These are phyloP conservation scores for Colletotrichum sp. DNA, from an alignment of 2,329 filamentous ascomycete species.

Conservation along the genomic window DNA sequence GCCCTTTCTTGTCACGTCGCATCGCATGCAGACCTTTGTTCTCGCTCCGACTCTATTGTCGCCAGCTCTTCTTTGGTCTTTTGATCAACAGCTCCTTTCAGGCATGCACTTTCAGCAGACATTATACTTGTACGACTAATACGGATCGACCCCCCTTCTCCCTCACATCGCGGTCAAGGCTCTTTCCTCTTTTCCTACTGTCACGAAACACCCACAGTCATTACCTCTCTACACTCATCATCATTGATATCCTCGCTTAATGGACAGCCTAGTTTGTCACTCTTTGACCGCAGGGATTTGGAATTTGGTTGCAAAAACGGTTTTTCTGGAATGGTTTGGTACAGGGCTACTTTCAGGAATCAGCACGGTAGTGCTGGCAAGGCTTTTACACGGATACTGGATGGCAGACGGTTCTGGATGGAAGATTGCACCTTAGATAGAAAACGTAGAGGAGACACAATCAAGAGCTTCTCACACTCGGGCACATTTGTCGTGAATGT, in stretches of 20 bases:
- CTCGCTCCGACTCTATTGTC: neutral
- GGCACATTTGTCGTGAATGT: neutral
- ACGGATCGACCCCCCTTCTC: neutral
- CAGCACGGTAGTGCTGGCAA: neutral
- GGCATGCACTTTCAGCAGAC: neutral
- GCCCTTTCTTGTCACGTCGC: neutral
- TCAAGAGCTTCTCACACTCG: neutral
- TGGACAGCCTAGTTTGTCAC: conserved; percentile 4
- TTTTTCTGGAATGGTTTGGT: neutral
- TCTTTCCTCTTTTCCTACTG: neutral
- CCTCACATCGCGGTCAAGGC: neutral
- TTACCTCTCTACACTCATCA: neutral
- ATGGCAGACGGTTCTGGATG: neutral
- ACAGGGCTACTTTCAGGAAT: neutral
- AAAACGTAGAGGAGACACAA: neutral
- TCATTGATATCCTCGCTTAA: neutral
- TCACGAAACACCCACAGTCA: neutral
- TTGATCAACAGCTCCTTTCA: neutral
- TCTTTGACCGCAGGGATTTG: neutral
- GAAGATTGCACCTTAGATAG: neutral
- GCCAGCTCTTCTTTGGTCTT: neutral
- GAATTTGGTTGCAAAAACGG: neutral
- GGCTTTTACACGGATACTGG: neutral
- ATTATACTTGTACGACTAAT: neutral
- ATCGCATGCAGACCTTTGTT: neutral